These are phyloP conservation scores for Emmonsia crescens DNA, from an alignment of 2,329 filamentous ascomycete species.

Conservation along the genomic window DNA sequence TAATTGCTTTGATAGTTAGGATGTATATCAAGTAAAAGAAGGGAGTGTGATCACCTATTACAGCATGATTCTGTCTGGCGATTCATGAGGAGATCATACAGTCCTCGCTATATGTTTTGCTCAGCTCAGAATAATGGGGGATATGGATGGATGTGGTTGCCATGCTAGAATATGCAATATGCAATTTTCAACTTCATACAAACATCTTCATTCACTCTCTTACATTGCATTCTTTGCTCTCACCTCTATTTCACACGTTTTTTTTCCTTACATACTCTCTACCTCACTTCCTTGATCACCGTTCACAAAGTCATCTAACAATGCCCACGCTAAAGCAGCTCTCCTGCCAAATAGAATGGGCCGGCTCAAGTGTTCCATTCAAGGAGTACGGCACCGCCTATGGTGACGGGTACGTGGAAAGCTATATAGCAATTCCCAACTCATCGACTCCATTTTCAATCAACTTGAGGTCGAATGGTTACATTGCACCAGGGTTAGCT, in stretches of 20 bases:
- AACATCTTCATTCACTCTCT: not conserved
- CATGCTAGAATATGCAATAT: slow-evolving; percentile 1
- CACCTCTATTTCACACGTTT: not conserved
- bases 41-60: not conserved
- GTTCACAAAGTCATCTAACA: slow-evolving; percentile 6
- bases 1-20: not conserved
- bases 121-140: not conserved
- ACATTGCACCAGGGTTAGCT: slow-evolving; percentile 43
- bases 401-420: slow-evolving; percentile 42
- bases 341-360: slow-evolving; percentile 41
- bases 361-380: slow-evolving; percentile 32
- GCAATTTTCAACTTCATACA: not conserved
- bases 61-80: not conserved
- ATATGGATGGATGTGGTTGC: not conserved
- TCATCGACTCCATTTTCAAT: slow-evolving; percentile 38
- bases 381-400: slow-evolving; percentile 42
- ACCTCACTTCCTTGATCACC: not conserved
- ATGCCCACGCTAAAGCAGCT: slow-evolving; percentile 48
- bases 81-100: not conserved
- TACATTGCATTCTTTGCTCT: not conserved
- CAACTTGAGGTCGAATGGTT: slow-evolving; percentile 39
- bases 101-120: not conserved
- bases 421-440: slow-evolving; percentile 41
- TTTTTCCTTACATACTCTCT: not conserved
- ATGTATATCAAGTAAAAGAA: not conserved